These are phyloP conservation scores for Leptographium procerum DNA, from an alignment of 2,329 filamentous ascomycete genomes.

Conservation along the genomic window DNA sequence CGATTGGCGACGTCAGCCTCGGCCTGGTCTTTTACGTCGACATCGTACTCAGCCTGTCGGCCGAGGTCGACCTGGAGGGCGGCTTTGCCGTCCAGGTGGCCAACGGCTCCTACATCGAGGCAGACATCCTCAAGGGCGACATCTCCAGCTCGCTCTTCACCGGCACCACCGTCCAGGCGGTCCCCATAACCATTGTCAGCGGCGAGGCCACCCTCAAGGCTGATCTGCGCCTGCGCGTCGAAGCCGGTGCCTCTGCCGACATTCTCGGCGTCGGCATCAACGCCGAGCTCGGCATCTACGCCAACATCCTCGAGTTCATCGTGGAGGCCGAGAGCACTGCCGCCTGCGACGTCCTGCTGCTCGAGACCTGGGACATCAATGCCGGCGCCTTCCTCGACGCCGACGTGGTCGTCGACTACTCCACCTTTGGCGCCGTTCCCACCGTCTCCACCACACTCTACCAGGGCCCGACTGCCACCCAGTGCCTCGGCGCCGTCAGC, in stretches of 20 bases:
- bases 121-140: constrained; percentile 30
- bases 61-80: constrained; percentile 37
- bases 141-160: constrained; percentile 35
- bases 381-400: constrained; percentile 24
- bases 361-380: constrained; percentile 27
- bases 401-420: constrained; percentile 24
- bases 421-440: constrained; percentile 27
- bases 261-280: constrained; percentile 25
- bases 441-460: constrained; percentile 29
- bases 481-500: constrained; percentile 19
- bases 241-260: constrained; percentile 28
- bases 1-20: constrained; percentile 29
- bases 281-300: constrained; percentile 34
- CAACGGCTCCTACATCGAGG: constrained; percentile 29
- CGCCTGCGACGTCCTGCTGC: constrained; percentile 23
- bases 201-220: constrained; percentile 36
- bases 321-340: constrained; percentile 25
- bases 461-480: constrained; percentile 22
- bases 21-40: constrained; percentile 39
- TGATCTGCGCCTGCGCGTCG: constrained; percentile 37
- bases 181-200: constrained; percentile 35
- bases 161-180: constrained; percentile 28
- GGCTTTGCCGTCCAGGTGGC: constrained; percentile 41
- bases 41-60: constrained; percentile 37
- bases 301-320: constrained; percentile 43